Base-by-base conservation (phyloP, 768 basidiomycete genomes). In the Tricholoma furcatifolium region DNA sequence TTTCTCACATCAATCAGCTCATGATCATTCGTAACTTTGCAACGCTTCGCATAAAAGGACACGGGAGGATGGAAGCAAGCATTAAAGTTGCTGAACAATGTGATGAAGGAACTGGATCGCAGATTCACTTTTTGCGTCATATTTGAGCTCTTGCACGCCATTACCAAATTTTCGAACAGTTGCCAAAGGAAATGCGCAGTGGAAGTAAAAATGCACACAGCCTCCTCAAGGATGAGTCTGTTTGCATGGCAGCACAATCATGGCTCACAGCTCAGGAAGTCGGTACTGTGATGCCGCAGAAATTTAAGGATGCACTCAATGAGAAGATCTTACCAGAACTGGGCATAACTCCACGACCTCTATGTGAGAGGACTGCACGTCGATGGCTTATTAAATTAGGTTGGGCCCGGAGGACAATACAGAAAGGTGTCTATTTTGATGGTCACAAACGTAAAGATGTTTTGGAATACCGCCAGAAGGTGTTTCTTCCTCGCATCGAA, bases 371-470 rank as follows among this genome's bases (percentile, higher is more conserved):
- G 8, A 78, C 72, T 1, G 77, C 74, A 14, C 43, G 58, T 7
- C 54, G 58, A 0, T 79, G 77, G 76, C 60, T 80, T 41, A 46
- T 60, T 2, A 62, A 64, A 39, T 52, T 77, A 12, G 61, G 55
- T 1, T 59, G 50, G 46, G 6, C 60, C 50, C 31, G 18, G 23
- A 1, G 14, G 2, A n/a, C 4, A 9, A 53, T 20, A n/a, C 11
- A 50, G 32, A 65, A 68, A 38, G 62, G 67, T 3, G 40, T 63
- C 3, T 67, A 65, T 53, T 34, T 62, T 39, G 62, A 68, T 53
- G 61, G 63, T 0, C 66, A 67, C 54, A 62, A 66, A 35, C 47
- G 50, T 1, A 30, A 47, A 4, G 64, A 67, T 57, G 62, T 68
- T 21, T 54, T 64, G 30, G 32, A 52, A 11, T 63, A 60, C 27